Evolutionary conservation across 495 filamentous ascomycete genomes (phyloP).

Genomic region (Penicillium cinerascens): DNA sequence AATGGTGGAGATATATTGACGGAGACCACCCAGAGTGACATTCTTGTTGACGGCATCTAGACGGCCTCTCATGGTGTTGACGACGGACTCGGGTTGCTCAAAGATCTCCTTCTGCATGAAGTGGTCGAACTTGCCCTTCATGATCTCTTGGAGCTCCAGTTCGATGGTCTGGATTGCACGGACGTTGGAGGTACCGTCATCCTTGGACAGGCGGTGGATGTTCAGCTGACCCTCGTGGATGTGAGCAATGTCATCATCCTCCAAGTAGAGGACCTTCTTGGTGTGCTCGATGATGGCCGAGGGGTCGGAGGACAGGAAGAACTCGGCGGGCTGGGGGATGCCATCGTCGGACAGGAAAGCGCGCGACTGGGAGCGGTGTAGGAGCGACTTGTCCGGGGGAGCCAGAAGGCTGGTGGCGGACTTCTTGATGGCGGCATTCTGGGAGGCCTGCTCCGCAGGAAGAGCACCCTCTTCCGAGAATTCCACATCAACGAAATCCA

Average conservation of each 20-base stretch:
- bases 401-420: conserved; percentile 76
- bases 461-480: conserved; percentile 84
- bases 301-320: conserved; percentile 97
- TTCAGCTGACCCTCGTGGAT: conserved; percentile 98
- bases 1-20: conserved; percentile 95
- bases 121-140: conserved; percentile 99
- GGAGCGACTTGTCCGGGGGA: conserved; percentile 89
- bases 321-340: conserved; percentile 94
- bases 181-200: conserved; percentile 93
- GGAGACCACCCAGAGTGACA: conserved; percentile 90
- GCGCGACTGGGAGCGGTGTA: conserved; percentile 96
- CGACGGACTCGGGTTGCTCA: conserved; percentile 97
- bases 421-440: conserved; percentile 96
- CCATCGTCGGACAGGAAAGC: conserved; percentile 98
- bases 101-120: conserved; percentile 99
- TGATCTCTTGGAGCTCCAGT: conserved; percentile 98
- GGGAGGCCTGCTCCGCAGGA: conserved; percentile 89
- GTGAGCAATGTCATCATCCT: conserved; percentile 99
- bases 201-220: conserved; percentile 95
- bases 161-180: conserved; percentile 97
- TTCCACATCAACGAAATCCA: conserved; percentile 98
- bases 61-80: conserved; percentile 99
- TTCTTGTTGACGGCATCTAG: conserved; percentile 87
- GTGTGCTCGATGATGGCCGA: conserved; percentile 99
- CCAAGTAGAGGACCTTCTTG: conserved; percentile 98